Evolutionary conservation across 1,284 basidiomycete species (phyloP).

Genomic region (Quambalaria eucalypti): DNA sequence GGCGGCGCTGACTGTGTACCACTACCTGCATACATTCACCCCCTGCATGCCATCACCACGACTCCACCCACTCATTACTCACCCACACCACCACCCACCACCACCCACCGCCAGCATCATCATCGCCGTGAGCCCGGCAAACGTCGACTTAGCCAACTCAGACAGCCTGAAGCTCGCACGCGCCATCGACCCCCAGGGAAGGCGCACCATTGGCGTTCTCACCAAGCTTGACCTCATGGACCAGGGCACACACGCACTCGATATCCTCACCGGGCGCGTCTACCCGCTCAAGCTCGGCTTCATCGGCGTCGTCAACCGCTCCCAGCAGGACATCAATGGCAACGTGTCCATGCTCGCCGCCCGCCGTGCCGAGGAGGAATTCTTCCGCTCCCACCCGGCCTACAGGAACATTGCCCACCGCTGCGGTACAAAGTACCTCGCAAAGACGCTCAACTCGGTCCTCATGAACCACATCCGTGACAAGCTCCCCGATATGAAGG

Average conservation of each 20-base stretch:
- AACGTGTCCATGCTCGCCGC: slow-evolving; percentile 80
- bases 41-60: slow-evolving; percentile 6
- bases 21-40: not conserved
- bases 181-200: slow-evolving; percentile 85
- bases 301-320: slow-evolving; percentile 92
- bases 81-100: no score
- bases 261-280: slow-evolving; percentile 88
- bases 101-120: slow-evolving; percentile 69
- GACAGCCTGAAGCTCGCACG: slow-evolving; percentile 94
- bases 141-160: slow-evolving; percentile 96
- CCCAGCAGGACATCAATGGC: slow-evolving; percentile 91
- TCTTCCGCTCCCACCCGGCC: slow-evolving; percentile 79
- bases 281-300: slow-evolving; percentile 97
- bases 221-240: slow-evolving; percentile 99
- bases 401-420: slow-evolving; percentile 95
- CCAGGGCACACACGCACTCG: slow-evolving; percentile 90
- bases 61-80: no score
- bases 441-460: slow-evolving; percentile 80
- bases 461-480: slow-evolving; percentile 96
- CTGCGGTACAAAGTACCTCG: slow-evolving; percentile 89
- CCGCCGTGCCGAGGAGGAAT: slow-evolving; percentile 75
- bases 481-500: slow-evolving; percentile 99
- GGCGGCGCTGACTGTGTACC: not conserved
- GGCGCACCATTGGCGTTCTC: slow-evolving; percentile 88
- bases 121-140: slow-evolving; percentile 88